Evolutionary conservation across 2,329 filamentous ascomycete species (phyloP), one percentile per base, ranked within the genome.

Genomic region (Curvularia sp.): DNA sequence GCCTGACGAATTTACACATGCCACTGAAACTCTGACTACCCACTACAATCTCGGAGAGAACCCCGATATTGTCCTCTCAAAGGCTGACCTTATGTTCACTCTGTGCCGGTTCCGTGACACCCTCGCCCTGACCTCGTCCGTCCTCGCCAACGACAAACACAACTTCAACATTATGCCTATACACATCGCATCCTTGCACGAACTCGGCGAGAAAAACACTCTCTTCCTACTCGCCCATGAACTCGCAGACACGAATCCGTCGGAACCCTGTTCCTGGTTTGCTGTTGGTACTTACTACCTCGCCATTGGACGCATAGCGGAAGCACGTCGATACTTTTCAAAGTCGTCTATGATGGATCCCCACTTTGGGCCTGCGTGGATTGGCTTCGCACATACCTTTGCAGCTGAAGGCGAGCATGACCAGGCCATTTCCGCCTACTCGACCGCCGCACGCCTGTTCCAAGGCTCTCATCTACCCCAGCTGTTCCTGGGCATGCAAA

Each of bases 291-390:
- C 93, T 28, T 99, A 98, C 81, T 99, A 99, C 78, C 88, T 98
- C 63, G 84, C 89, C 15, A 97, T 93, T 52, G 87, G 88, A 67
- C 93, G 93, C 71, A 92, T 99, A 57, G 90, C 95, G 3, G 95
- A 99, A 78, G 93, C 96, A 9, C 88, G 95, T 10, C 88, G 94
- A 38, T 99, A 95, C 81, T 99, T 99, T 12, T 58, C 92, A 71
- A 99, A 99, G 79, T 91, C 96, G 4, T 96, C 92, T 65, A 90
- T 98, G 82, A 94, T 99, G 89, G 93, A 99, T 73, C 91, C 94
- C 6, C 94, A 98, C 79, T 99, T 97, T 70, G 94, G 94, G 0
- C 92, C 95, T 1, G 95, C 95, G 3, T 99, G 95, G 95, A 98
- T 99, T 64, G 95, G 96, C 1, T 99, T 99, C 73, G 95, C 95